Evolutionary conservation across 805 yeast species (phyloP), one percentile per base, ranked within the genome.

Genomic region (Pichia nanzhaoensis): DNA sequence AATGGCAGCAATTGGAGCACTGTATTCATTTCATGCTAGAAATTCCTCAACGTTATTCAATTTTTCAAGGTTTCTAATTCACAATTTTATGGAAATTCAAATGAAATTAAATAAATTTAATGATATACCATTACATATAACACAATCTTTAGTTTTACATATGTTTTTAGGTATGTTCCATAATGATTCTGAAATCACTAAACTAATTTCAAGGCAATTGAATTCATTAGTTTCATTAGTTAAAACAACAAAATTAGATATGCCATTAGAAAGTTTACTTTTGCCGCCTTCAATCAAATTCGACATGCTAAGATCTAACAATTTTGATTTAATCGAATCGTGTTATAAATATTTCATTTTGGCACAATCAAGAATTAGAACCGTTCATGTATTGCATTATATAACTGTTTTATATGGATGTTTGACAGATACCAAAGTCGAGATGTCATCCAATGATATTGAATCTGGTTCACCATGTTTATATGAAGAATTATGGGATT

Each of bases 1-100:
- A 2, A 84, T 89, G 76, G 84, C 93, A 1, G 82, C 95, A 14
- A 77, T 90, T 47, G 98, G 98, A 36, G 95, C 96, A 0, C 70
- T 90, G 19, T 87, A 85, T 56, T 78, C 87, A 0, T 87, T 84
- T 64, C 89, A 84, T 56, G 84, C 88, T 28, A 66, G 81, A 32
- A 85, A 85, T 57, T 85, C 96, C 0, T 71, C 82, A 54, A 68
- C 84, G 9, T 63, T 84, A 47, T 83, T 82, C 60, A 82, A 82
- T 56, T 73, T 84, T 47, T 73, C 86, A 16, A 75, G 84, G 56
- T 75, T 68, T 45, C 77, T 82, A 51, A 77, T 84, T 45, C 87
- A 83, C 57, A 75, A 75, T 49, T 78, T 73, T 51, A 73, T 84
- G 68, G 88, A 81, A 53, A 58, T 68, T 61, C 56, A 71, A 69